These are phyloP conservation scores for Ogataea neopini DNA, from an alignment of 805 yeast genomes.

Conservation along the genomic window DNA sequence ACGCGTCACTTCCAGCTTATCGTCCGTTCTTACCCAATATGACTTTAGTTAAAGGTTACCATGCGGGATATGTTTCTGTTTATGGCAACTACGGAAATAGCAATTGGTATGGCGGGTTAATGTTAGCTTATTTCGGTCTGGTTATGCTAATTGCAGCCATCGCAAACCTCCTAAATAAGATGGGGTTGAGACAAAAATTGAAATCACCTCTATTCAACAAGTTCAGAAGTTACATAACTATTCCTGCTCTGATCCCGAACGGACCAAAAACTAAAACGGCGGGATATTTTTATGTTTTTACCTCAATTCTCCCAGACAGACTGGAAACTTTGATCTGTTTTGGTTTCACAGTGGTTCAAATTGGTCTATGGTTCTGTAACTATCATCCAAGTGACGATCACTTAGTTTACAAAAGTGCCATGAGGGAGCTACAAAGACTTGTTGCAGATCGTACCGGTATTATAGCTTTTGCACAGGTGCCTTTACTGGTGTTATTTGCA, in stretches of 20 bases:
- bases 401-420: conserved; percentile 33
- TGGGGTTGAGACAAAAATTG: conserved; percentile 31
- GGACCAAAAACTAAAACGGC: conserved; percentile 22
- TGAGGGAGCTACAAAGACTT: conserved; percentile 35
- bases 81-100: conserved; percentile 31
- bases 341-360: conserved; percentile 28
- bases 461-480: conserved; percentile 41
- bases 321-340: conserved; percentile 33
- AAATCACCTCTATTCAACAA: conserved; percentile 36
- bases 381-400: conserved; percentile 16
- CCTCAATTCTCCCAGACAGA: conserved; percentile 35
- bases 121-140: conserved; percentile 39
- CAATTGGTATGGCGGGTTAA: conserved; percentile 36
- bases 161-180: conserved; percentile 34
- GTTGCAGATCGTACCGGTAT: conserved; percentile 42
- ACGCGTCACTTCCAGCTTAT: conserved; percentile 16
- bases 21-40: conserved; percentile 18
- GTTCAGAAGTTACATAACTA: conserved; percentile 36
- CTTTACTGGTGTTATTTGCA: conserved; percentile 46
- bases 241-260: conserved; percentile 40
- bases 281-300: conserved; percentile 20
- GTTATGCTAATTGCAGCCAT: conserved; percentile 40
- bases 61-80: conserved; percentile 16
- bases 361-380: conserved; percentile 24
- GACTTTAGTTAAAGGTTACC: conserved; percentile 6